These are phyloP conservation scores for Chenopodium formosanum DNA, from an alignment of 148 eudicot genomes.

Conservation along the genomic window DNA sequence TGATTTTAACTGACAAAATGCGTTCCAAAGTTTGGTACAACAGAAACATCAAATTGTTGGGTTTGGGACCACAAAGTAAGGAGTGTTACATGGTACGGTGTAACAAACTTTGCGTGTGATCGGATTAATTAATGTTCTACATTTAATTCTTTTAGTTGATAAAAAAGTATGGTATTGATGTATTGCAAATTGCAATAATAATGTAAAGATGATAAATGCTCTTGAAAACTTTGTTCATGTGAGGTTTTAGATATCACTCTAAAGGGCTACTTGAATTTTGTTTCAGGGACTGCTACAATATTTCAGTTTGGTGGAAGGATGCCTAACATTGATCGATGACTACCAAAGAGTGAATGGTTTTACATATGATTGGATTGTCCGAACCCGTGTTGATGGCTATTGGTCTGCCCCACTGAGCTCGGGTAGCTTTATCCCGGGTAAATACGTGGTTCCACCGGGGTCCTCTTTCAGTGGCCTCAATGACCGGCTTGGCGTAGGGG, in stretches of 20 bases:
- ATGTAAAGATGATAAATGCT: too few species aligned
- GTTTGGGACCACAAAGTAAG: not conserved
- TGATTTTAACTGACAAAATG: not conserved
- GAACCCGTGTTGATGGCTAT: constrained; percentile 88
- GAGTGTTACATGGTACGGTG: not conserved
- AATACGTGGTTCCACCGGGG: constrained; percentile 77
- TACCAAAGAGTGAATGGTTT: constrained; percentile 58
- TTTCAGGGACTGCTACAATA: constrained; percentile 86
- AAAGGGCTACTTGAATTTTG: not conserved
- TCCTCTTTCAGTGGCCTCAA: constrained; percentile 79
- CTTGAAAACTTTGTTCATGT: not conserved
- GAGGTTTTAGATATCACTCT: not conserved
- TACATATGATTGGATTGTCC: constrained; percentile 89
- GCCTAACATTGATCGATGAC: constrained; percentile 61
- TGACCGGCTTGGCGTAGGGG: constrained; percentile 81
- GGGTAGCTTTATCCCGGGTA: constrained; percentile 53
- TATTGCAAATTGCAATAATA: not conserved
- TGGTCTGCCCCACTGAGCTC: constrained; percentile 72
- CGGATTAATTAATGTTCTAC: not conserved
- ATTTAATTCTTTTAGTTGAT: not conserved
- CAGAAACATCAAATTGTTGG: not conserved
- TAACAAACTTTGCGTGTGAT: constrained; percentile 5
- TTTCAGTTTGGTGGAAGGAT: constrained; percentile 82
- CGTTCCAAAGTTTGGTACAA: constrained; percentile 9
- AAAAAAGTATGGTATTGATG: not conserved